These are phyloP conservation scores for Periconia digitata DNA, from an alignment of 2,329 filamentous ascomycete species.

Conservation along the genomic window DNA sequence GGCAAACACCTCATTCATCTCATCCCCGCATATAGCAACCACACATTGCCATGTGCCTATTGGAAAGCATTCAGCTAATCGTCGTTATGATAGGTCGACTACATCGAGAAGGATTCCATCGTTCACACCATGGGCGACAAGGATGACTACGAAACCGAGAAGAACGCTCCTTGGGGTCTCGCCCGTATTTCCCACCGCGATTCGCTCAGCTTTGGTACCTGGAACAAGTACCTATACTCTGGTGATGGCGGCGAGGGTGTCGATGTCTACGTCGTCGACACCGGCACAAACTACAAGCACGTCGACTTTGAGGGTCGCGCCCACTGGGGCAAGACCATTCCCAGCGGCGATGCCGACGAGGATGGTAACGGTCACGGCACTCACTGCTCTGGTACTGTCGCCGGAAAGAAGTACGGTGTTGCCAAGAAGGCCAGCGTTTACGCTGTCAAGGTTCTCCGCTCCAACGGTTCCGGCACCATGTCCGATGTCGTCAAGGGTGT, in stretches of 20 bases:
- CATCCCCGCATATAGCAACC: conserved; percentile 16
- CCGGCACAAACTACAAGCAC: conserved; percentile 89
- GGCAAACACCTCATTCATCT: conserved; percentile 1
- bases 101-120: conserved; percentile 90
- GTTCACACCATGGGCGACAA: conserved; percentile 72
- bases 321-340: conserved; percentile 96
- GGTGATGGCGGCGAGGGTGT: conserved; percentile 92
- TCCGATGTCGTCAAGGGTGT: conserved; percentile 98
- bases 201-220: conserved; percentile 81
- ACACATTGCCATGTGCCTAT: neutral
- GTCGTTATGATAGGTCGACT: conserved; percentile 73
- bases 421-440: conserved; percentile 98
- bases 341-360: conserved; percentile 75
- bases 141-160: conserved; percentile 65
- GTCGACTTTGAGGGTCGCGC: conserved; percentile 97
- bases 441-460: conserved; percentile 96
- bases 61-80: conserved; percentile 19
- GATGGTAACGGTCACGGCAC: conserved; percentile 99
- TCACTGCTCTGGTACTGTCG: conserved; percentile 97
- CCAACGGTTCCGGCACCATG: conserved; percentile 98
- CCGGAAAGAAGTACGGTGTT: conserved; percentile 98
- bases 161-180: conserved; percentile 96
- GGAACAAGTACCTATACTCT: conserved; percentile 97
- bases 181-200: conserved; percentile 96
- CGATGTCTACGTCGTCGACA: conserved; percentile 98